Evolutionary conservation across 108 stramenopile genomes (phyloP), one percentile per base, ranked within the genome.

Genomic region (Cyclotella sp.): DNA sequence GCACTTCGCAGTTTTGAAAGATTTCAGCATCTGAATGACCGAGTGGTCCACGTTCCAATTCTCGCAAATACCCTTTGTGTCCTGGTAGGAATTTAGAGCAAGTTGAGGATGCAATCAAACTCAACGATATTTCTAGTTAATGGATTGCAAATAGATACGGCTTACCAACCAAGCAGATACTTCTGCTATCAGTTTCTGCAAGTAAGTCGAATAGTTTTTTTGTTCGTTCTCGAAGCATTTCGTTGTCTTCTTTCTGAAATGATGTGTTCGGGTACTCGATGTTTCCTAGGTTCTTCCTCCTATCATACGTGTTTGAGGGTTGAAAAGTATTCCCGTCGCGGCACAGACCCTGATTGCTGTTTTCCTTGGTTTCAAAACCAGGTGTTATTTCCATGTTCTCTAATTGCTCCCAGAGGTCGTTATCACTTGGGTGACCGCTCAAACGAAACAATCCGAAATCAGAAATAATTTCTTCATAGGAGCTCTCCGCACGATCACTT

Each of bases 21-120:
- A 75, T 19, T 0, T 83, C 77, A 21, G 86, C 77, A 22, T 85
- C 80, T 21, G 64, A 29, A 28, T 80, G 26, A 21, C 82, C 86
- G 43, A 91, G 72, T 13, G 75, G 70, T 15, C 86, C 90, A 28
- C 90, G 84, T 67, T 91, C 90, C 55, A 91, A 63, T 55, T 88
- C 88, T 19, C 88, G 71, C 43, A 91, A 57, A 71, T 85, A 91
- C 14, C 84, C 90, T 73, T 91, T 88, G 78, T 91, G 90, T 19
- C 78, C 85, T 62, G 22, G 19, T 21, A 12, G 13, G 13, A 58
- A 58, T 7, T 28, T 13, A 21, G 26, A 12, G 22, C 22, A 28
- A 26, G 26, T 58, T 27, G 13, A 24, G 19, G 5, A 6, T 34
- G 34, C 4, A 28, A 2, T 27, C 26, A 58, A 58, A 26, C 9